A percentile compares a stretch with the other conserved stretches of the same genome.
Evolutionary conservation across 192 early-diverging fungal genomes (phyloP).

Genomic region (Diversispora eburnea): DNA sequence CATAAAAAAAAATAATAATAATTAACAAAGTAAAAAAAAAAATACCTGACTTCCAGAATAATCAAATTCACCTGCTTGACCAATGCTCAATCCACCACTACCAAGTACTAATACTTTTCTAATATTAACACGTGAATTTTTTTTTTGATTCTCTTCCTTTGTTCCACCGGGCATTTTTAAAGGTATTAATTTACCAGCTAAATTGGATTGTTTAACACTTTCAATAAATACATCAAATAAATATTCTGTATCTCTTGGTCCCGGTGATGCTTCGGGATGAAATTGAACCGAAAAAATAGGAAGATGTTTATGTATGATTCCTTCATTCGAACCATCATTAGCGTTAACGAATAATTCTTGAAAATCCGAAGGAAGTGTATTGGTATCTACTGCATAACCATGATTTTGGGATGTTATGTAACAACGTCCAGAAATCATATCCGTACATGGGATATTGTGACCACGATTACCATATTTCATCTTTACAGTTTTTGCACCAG

Average conservation of each 20-base stretch:
- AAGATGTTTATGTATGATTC: slow-evolving; percentile 84
- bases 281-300: slow-evolving; percentile 99
- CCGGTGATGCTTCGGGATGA: slow-evolving; percentile 95
- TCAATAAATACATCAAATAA: slow-evolving; percentile 94
- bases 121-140: slow-evolving; percentile 51
- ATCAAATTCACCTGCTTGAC: slow-evolving; percentile 98
- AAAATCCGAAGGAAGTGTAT: slow-evolving; percentile 67
- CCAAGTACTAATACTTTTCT: slow-evolving; percentile 92
- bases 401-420: slow-evolving; percentile 99
- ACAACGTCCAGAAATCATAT: slow-evolving; percentile 92
- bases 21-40: not conserved
- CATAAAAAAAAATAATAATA: not conserved
- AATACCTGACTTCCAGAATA: slow-evolving; percentile 72
- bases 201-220: slow-evolving; percentile 64
- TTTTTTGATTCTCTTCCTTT: slow-evolving; percentile 39
- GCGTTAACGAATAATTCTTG: slow-evolving; percentile 95
- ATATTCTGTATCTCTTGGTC: slow-evolving; percentile 96
- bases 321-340: slow-evolving; percentile 99
- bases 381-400: slow-evolving; percentile 90
- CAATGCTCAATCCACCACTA: slow-evolving; percentile 92
- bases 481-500: slow-evolving; percentile 90
- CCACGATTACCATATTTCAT: slow-evolving; percentile 99
- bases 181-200: slow-evolving; percentile 67
- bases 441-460: slow-evolving; percentile 98
- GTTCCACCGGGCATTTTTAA: slow-evolving; percentile 65